Evolutionary conservation across 352 stramenopile species (phyloP), one percentile per base, ranked within the genome.

Genomic region (Phytophthora ramorum): DNA sequence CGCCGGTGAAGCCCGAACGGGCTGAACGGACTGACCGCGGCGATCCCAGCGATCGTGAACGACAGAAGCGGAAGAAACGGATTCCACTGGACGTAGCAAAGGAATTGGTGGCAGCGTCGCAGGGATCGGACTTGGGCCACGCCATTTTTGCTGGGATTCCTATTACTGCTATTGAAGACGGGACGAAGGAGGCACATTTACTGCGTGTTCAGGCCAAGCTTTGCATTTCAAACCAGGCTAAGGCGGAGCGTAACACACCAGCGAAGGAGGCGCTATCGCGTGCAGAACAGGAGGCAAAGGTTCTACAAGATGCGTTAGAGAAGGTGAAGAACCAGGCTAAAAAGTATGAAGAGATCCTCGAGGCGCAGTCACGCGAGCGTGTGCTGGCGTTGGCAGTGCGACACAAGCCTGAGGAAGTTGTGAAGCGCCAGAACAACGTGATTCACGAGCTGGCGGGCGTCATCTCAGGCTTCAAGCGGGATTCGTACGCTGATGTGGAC

Each of bases 251-350:
- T 38, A 76, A 60, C 30, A 65, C 79, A 16, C 71, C 78, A 34
- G 77, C 82, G 0, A 96, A 96, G 52, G 85, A 93, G 19, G 84
- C 83, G 9, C 51, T 92, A 14, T 70, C 84, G 32, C 85, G 84
- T 20, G 86, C 84, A 0, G 84, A 96, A 41, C 62, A 85, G 45
- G 84, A 96, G 50, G 87, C 87, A 1, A 79, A 79, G 37, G 78
- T 94, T 35, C 69, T 96, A 8, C 83, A 92, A 58, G 87, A 96
- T 30, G 87, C 87, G 41, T 68, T 96, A 19, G 80, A 96, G 56
- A 92, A 91, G 49, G 81, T 96, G 34, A 93, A 96, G 64, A 83
- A 68, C 43, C 85, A 96, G 48, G 87, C 87, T 2, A 91, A 91
- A 56, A 91, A 92, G 57, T 96, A 96, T 71, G 87, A 96, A 72